Conservation (phyloP, 345 rosid genomes). For the Nephelium lappaceum region DNA sequence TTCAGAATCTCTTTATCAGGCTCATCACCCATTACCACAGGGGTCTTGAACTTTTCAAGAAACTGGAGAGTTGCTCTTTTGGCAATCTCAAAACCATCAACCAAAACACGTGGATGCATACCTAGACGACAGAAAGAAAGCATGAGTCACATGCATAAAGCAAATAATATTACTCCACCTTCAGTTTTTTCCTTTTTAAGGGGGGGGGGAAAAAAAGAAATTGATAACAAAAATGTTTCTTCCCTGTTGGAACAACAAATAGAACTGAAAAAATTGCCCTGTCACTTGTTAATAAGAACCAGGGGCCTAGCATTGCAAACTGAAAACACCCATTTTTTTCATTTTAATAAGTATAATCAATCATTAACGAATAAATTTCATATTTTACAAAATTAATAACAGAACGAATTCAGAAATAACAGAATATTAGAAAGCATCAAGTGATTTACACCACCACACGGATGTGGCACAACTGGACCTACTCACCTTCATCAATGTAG, state of each 20-base stretch:
- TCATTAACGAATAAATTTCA: too few species aligned
- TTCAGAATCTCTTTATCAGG: slow-evolving; percentile 94
- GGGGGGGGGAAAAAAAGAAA: too few species aligned
- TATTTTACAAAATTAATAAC: not conserved
- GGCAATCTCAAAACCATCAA: slow-evolving; percentile 97
- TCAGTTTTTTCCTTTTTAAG: not conserved
- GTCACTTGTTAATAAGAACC: not conserved
- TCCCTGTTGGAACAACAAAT: not conserved
- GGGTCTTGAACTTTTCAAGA: slow-evolving; percentile 93
- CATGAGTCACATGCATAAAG: slow-evolving; percentile 1
- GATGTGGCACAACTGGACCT: not conserved
- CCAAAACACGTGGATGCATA: slow-evolving; percentile 98
- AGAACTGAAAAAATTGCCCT: not conserved
- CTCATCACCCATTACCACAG: slow-evolving; percentile 89
- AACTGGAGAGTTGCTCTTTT: slow-evolving; percentile 91
- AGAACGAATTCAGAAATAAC: not conserved
- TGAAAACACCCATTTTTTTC: not conserved
- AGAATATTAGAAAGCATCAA: not conserved
- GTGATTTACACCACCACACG: too few species aligned
- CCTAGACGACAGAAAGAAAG: slow-evolving; percentile 42
- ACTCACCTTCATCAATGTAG: slow-evolving; percentile 91
- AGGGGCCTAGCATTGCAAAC: not conserved
- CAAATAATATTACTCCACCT: not conserved
- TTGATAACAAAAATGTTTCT: not conserved
- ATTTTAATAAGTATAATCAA: not conserved